These are phyloP conservation scores for Linum lewisii DNA, from an alignment of 345 rosid species.

Conservation along the genomic window DNA sequence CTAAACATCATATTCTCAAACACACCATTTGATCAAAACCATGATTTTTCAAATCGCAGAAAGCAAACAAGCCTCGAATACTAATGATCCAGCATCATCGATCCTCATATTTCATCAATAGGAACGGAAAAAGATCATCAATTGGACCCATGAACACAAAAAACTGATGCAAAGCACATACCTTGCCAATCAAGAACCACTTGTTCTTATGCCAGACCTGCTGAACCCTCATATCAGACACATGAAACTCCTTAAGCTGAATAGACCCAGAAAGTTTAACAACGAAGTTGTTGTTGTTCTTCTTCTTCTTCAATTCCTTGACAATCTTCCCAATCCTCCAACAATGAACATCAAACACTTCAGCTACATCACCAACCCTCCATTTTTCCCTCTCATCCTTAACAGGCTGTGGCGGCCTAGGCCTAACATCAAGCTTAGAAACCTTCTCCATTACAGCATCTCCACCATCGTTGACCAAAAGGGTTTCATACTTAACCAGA, in stretches of 20 bases:
- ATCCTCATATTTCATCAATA: too few relatives aligned
- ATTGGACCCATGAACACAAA: too few relatives aligned
- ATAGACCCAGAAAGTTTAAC: conserved; percentile 29
- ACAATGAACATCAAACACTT: conserved; percentile 29
- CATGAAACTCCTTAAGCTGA: conserved; percentile 27
- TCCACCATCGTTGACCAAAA: conserved; percentile 7
- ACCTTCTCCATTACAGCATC: conserved; percentile 24
- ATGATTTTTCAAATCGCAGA: too few relatives aligned
- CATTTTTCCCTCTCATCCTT: conserved; percentile 19
- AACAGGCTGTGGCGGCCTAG: conserved; percentile 22
- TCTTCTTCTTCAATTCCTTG: conserved; percentile 16
- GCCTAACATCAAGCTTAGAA: conserved; percentile 20
- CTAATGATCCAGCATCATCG: too few relatives aligned
- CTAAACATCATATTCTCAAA: too few relatives aligned
- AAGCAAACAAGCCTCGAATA: too few relatives aligned
- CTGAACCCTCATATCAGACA: conserved; percentile 21
- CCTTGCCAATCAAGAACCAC: conserved; percentile 28
- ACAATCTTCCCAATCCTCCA: conserved; percentile 33
- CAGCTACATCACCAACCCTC: conserved; percentile 30
- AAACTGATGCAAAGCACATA: conserved; percentile 9
- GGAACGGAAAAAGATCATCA: too few relatives aligned
- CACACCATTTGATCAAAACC: too few relatives aligned
- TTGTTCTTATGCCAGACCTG: conserved; percentile 23
- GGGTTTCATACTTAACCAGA: conserved; percentile 18
- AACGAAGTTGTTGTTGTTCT: conserved; percentile 13